These are phyloP conservation scores for Termitomyces sp. DNA, from an alignment of 768 basidiomycete species.

Conservation along the genomic window DNA sequence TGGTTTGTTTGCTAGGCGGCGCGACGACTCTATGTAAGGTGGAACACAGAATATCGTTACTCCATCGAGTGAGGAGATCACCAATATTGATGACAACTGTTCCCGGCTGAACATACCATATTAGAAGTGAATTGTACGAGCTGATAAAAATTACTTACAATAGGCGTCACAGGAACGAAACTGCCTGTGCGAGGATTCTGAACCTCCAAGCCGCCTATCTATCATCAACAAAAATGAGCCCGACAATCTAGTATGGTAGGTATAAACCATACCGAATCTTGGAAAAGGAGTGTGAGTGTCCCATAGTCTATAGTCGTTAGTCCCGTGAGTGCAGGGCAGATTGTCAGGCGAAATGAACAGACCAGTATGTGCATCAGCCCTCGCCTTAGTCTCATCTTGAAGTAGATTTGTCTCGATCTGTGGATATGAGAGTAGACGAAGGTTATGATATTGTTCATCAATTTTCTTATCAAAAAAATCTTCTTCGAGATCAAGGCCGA, in stretches of 20 bases:
- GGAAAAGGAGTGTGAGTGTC: conserved; percentile 75
- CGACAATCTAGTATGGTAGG: too few species aligned
- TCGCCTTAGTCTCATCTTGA: conserved; percentile 61
- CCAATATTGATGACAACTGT: conserved; percentile 84
- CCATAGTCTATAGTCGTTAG: conserved; percentile 55
- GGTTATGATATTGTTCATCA: conserved; percentile 73
- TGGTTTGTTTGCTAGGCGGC: conserved; percentile 50
- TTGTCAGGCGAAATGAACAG: not conserved
- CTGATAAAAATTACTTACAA: conserved; percentile 44
- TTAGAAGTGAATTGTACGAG: not conserved
- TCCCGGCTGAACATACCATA: conserved; percentile 47
- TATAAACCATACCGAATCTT: conserved; percentile 51
- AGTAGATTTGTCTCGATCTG: conserved; percentile 60
- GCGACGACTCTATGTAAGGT: conserved; percentile 85
- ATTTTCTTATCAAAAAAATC: conserved; percentile 73
- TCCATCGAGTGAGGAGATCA: conserved; percentile 79
- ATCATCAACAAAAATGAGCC: not conserved
- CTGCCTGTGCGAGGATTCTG: conserved; percentile 72
- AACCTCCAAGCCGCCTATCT: conserved; percentile 81
- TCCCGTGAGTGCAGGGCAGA: not conserved
- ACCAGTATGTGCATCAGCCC: conserved; percentile 82
- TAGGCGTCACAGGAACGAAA: conserved; percentile 70
- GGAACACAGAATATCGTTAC: conserved; percentile 73
- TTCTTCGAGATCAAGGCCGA: conserved; percentile 73
- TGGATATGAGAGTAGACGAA: conserved; percentile 78